Conservation (phyloP, 208 protist species). For the Tritrichomonas musculus region DNA sequence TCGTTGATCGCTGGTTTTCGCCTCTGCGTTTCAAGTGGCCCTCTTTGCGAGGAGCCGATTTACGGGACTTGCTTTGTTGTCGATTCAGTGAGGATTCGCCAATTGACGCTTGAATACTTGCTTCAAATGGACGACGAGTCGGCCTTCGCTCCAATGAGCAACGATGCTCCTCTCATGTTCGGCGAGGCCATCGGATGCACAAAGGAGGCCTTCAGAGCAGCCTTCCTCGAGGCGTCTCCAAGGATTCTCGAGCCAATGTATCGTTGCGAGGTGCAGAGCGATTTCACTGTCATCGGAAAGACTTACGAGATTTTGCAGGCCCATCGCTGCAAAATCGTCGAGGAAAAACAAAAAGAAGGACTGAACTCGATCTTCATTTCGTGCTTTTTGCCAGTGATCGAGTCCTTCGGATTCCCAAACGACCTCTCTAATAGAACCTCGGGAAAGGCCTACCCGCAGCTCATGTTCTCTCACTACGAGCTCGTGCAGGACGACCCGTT, state of each 20-base stretch:
- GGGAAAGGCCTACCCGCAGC: constrained; percentile 82
- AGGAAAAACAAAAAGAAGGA: constrained; percentile 87
- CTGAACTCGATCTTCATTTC: constrained; percentile 84
- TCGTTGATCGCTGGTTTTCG: constrained; percentile 81
- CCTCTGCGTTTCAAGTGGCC: constrained; percentile 74
- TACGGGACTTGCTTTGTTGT: constrained; percentile 66
- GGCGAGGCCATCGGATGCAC: constrained; percentile 70
- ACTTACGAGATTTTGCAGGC: constrained; percentile 52
- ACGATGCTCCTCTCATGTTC: constrained; percentile 62
- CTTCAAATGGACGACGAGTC: neutral
- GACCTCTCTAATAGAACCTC: constrained; percentile 74
- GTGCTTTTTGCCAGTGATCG: constrained; percentile 80
- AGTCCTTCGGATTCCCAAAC: constrained; percentile 87
- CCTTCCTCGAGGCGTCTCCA: constrained; percentile 70
- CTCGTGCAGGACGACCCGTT: constrained; percentile 25
- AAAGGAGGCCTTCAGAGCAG: constrained; percentile 62
- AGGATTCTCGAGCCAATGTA: constrained; percentile 90
- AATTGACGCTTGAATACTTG: neutral
- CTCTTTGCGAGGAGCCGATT: constrained; percentile 93
- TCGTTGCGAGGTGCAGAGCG: constrained; percentile 73
- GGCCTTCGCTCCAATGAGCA: neutral
- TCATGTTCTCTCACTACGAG: constrained; percentile 71
- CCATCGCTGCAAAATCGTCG: constrained; percentile 64
- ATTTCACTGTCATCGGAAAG: constrained; percentile 53
- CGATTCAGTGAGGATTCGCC: neutral